Base-by-base conservation (phyloP, 192 early-diverging fungal species). In the Coemansia sp. region DNA sequence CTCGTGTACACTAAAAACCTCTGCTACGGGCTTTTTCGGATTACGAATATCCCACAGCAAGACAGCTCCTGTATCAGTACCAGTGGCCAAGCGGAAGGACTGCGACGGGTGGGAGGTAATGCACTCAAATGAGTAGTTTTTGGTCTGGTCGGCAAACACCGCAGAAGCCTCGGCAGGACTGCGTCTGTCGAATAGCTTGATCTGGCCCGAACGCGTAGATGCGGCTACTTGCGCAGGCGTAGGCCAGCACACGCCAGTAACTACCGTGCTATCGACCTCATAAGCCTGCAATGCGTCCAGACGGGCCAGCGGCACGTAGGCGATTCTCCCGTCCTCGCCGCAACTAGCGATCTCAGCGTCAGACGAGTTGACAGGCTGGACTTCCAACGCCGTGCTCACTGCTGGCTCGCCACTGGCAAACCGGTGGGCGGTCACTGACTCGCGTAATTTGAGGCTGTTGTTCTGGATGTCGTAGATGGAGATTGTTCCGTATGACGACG, bases 151-250 rank as follows among this genome's bases (percentile, higher is more conserved):
- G n/a, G 77, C 55, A 38, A 86, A 76, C 3, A 81, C 85, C 1
- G 79, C 69, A 3, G 69, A 33, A 27, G 75, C 70, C 3, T 73
- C 55, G 44, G 65, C 47, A 3, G 68, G 71, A 8, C 43, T 40
- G 16, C 85, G 78, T 5, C 81, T 60, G 64, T 86, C 85, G 61
- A 84, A 80, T 10, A 84, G 53, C 64, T 86, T 86, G 44, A 84
- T 62, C 63, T 86, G 85, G 0, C 85, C 81, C 13, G 66, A 71
- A 18, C 81, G 81, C 8, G 79, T 84, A 6, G 76, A 68, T 9
- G 74, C 64, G 6, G 81, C 72, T 39, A 80, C 44, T 66, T 83
- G 81, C 10, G 69, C 24, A 2, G 75, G 70, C 13, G 81, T 80
- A 8, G 78, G 72, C 85, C 85, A 86, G 58, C 80, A 79, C 7